phyloP scores from a whole-genome alignment of 140 eudicot species.

The Senecio squalidus region DNA sequence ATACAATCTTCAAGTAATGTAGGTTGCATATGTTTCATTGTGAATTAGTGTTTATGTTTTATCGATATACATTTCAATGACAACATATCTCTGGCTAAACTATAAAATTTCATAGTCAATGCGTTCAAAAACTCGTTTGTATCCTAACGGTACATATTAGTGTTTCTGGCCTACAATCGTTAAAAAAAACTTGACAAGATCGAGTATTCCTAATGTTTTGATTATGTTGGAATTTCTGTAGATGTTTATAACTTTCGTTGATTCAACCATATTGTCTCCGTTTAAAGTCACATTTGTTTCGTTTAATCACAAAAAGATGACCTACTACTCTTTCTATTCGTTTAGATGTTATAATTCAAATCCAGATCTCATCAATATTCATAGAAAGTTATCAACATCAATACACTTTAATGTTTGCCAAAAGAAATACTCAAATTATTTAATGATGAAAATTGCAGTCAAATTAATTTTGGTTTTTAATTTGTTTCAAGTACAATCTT shows the following conservation, averaged over 20 bases:
- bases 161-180: no score
- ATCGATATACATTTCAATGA: no score
- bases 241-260: neutral
- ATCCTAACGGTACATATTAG: no score
- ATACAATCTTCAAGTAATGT: no score
- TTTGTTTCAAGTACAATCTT: conserved; percentile 11
- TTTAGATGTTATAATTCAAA: neutral
- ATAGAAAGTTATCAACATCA: neutral
- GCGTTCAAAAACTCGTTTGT: no score
- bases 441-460: conserved; percentile 11
- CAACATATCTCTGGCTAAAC: no score
- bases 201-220: neutral
- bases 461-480: conserved; percentile 9
- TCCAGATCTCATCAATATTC: neutral
- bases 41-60: no score
- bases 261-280: neutral
- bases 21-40: no score
- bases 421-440: neutral
- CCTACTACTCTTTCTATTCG: neutral
- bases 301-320: neutral
- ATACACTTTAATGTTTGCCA: conserved; percentile 13
- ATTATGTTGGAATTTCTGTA: neutral
- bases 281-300: neutral
- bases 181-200: no score
- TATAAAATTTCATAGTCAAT: no score